Evolutionary conservation across 306 rosid species (phyloP).

Genomic region (Rosa lucieae): DNA sequence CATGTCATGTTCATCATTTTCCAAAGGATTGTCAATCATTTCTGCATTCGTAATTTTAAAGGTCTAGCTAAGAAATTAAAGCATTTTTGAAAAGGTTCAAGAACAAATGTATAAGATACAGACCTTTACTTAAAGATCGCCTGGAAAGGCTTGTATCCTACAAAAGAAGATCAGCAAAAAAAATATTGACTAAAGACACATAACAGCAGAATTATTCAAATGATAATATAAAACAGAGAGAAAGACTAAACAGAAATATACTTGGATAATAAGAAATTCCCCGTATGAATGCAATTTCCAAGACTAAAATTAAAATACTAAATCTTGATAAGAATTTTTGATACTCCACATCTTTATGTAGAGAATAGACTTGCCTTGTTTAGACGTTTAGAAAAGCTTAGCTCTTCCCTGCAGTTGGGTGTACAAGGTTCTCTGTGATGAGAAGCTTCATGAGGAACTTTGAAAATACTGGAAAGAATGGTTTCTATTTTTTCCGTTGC

Average conservation of each 20-base stretch:
- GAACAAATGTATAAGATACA: conserved; percentile 21
- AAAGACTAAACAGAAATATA: background rate
- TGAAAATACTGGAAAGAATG: background rate
- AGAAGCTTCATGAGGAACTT: background rate
- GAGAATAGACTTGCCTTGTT: background rate
- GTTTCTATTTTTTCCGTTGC: background rate
- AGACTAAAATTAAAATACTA: background rate
- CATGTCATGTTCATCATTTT: conserved; percentile 27
- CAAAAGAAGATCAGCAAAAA: conserved; percentile 1
- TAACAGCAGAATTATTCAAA: background rate
- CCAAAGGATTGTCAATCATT: conserved; percentile 16
- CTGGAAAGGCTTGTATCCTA: conserved; percentile 40
- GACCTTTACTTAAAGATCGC: conserved; percentile 29
- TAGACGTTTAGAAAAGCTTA: background rate
- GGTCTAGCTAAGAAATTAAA: background rate
- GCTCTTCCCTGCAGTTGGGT: background rate
- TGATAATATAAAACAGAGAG: background rate
- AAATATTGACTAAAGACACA: background rate
- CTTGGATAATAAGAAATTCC: background rate
- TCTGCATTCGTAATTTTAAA: conserved; percentile 12
- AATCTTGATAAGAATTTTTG: background rate
- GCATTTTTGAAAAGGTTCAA: background rate
- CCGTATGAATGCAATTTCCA: background rate
- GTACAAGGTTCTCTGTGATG: background rate
- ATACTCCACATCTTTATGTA: background rate